Conservation (phyloP, 169 alveolate genomes). For the Plasmodium chabaudi region DNA sequence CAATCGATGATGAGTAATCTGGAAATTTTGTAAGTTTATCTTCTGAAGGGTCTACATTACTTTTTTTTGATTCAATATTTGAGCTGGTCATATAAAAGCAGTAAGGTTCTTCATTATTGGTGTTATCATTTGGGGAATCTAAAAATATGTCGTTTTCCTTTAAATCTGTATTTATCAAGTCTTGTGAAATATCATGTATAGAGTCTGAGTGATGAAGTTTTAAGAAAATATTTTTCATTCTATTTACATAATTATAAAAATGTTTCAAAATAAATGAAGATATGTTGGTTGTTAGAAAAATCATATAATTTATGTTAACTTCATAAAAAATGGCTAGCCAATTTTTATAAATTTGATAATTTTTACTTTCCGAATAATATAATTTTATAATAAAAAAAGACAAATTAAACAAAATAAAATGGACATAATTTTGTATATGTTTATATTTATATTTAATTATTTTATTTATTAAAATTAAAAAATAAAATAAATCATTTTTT, state of each 20-base stretch:
- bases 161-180: too few species aligned
- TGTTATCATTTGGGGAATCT: too few species aligned
- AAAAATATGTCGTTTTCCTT: too few species aligned
- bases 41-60: not conserved
- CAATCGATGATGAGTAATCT: too few species aligned
- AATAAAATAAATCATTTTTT: conserved; percentile 23
- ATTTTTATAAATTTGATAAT: not conserved
- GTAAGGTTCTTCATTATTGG: too few species aligned
- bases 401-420: conserved; percentile 24
- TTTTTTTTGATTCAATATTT: not conserved
- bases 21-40: not conserved
- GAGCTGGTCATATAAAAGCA: too few species aligned
- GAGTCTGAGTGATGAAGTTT: too few species aligned
- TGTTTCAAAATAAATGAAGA: conserved; percentile 26
- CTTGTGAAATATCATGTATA: too few species aligned
- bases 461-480: conserved; percentile 39
- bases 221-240: not conserved
- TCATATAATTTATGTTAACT: not conserved
- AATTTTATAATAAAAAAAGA: conserved; percentile 18
- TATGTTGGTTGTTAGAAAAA: conserved; percentile 27
- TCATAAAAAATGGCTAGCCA: not conserved
- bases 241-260: conserved; percentile 30
- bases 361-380: not conserved
- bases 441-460: conserved; percentile 48
- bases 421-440: conserved; percentile 17